A percentile compares a stretch with the other conserved stretches of the same genome.
Evolutionary conservation across 331 rosid species (phyloP).

Genomic region (Quercus tomentella): DNA sequence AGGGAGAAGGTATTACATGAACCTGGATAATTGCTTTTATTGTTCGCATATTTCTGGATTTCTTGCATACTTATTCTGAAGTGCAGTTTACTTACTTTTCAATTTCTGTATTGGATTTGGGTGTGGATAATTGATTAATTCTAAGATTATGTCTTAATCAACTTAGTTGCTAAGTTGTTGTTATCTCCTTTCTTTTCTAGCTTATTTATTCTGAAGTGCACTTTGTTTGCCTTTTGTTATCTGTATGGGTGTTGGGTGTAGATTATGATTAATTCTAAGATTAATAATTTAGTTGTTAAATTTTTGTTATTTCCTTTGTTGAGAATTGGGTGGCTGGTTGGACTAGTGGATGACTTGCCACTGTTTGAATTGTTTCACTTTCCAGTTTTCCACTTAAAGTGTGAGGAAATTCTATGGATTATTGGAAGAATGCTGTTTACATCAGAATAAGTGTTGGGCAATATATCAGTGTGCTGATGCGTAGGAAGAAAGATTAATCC

Average conservation of each 20-base stretch:
- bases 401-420: not conserved
- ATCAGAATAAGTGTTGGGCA: not conserved
- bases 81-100: not conserved
- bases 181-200: not conserved
- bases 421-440: not conserved
- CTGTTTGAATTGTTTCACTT: not conserved
- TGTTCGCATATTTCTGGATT: not conserved
- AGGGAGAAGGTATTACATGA: slow-evolving; percentile 58
- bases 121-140: not conserved
- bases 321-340: not conserved
- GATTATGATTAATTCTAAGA: not conserved
- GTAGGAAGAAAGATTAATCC: not conserved
- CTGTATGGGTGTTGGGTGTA: not conserved
- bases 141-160: not conserved
- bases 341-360: not conserved
- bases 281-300: not conserved
- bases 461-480: not conserved
- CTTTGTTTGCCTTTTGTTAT: not conserved
- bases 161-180: not conserved
- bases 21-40: not conserved
- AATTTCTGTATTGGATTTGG: not conserved
- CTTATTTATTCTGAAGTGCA: not conserved
- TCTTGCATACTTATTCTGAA: not conserved
- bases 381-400: not conserved
- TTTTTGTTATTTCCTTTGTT: not conserved